Evolutionary conservation across 2,329 filamentous ascomycete genomes (phyloP), one percentile per base, ranked within the genome.

Genomic region (Cladosporium phlei): DNA sequence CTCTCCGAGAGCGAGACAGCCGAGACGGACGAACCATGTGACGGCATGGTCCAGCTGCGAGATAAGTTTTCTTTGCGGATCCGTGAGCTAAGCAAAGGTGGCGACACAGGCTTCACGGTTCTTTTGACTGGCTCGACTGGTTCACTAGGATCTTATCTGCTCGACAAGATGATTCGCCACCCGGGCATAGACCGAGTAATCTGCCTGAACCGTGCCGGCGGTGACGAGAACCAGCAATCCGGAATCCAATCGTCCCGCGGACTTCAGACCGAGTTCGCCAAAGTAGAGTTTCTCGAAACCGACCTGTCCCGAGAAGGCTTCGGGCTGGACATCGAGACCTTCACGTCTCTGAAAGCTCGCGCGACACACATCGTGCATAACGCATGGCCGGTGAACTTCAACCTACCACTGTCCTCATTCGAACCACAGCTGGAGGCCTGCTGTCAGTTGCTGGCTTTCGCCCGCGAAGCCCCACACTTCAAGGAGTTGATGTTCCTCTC

Each of bases 81-180:
- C 24, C 30, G 55, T 55, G 2, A 51, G 66, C 2, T 72, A 75
- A 46, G 75, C 77, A 30, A 67, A 75, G 4, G 59, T 61, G 1
- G 59, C 76, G 5, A n/a, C 77, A 76, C 52, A 46, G 11, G 49
- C 46, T 39, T 52, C 4, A 34, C 51, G 7, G 56, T 68, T 6
- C 51, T 65, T 16, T 38, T 68, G 11, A 68, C 66, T 3, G 65
- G 66, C 2, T 60, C 59, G 0, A 68, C 65, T 2, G 66, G 65
- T 10, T 60, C 63, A 0, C 53, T 67, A 1, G 65, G 66, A 2
- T 61, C 55, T 20, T 64, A 65, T 45, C 39, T 67, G 3, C 57
- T 68, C 0, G 50, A 63, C 12, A 48, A 48, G 11, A 49, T 67
- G 2, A 55, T 68, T 3, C 44, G 29, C 6, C 54, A 61, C 8